Evolutionary conservation across 176 grass and related monocot species (phyloP), one percentile per base, ranked within the genome.

Genomic region (Carex pumila): DNA sequence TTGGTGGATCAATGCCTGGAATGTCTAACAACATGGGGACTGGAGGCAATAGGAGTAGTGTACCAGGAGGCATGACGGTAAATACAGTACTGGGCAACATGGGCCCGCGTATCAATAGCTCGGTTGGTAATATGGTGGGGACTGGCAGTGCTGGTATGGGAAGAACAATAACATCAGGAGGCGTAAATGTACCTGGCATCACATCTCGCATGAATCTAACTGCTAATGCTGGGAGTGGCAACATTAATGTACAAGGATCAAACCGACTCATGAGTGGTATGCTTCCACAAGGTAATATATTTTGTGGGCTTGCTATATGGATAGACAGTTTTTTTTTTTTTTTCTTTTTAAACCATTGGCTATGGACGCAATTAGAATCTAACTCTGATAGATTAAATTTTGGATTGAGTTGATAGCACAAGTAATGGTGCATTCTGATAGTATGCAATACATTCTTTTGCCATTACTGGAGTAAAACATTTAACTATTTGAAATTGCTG

Each of bases 111-210:
- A 90, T 99, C 71, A 88, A 90, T 86, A 88, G 81, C 70, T 88
- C 92, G 41, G 84, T 88, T 31, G 91, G 88, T 75, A 98, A 95
- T 84, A 93, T 98, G 66, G 87, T 95, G 81, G 93, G 58, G 4
- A 64, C 79, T 1, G 79, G 92, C 5, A 88, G 88, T 82, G 85
- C 82, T 86, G 94, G 79, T 79, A 89, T 95, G 69, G 96, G 96
- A 93, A 99, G 96, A 90, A 99, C 85, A 82, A 93, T 99, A 63
- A 86, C 77, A 57, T 92, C 96, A 21, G 93, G 93, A 77, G 93
- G 96, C 19, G 81, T 92, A 72, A 88, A 85, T 12, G 87, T 95
- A 58, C 85, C 96, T 70, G 84, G 87, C 70, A 87, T 95, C 14
- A 66, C 88, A 67, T 92, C 96, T 64, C 86, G 91, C 21, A 90